Conservation (phyloP, 2,329 filamentous ascomycete species). For the Leptographium wingfieldii region DNA sequence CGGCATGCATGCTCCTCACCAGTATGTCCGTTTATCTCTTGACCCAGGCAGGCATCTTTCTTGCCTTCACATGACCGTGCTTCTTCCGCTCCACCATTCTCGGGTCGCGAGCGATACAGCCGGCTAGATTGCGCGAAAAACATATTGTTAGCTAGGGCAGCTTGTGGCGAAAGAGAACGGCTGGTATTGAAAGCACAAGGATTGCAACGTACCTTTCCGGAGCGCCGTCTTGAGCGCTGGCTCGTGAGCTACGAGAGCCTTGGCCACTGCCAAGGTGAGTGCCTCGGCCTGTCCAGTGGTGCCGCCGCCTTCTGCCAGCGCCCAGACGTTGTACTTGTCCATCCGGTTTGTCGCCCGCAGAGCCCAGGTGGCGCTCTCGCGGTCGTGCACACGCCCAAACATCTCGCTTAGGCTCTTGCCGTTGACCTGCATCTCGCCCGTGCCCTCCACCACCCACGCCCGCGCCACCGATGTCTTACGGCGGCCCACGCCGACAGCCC, state of each 20-base stretch:
- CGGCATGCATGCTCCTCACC: too few species aligned
- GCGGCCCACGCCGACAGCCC: constrained; percentile 67
- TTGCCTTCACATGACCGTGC: constrained; percentile 86
- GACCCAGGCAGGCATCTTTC: constrained; percentile 98
- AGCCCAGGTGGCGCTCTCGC: constrained; percentile 89
- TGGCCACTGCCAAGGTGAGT: constrained; percentile 77
- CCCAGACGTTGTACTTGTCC: constrained; percentile 97
- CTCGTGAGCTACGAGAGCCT: constrained; percentile 81
- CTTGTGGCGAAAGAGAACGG: background rate
- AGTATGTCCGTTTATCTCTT: constrained; percentile 44
- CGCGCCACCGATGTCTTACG: constrained; percentile 79
- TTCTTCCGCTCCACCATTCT: constrained; percentile 97
- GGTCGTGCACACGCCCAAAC: constrained; percentile 82
- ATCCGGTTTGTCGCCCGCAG: constrained; percentile 69
- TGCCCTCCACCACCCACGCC: constrained; percentile 84
- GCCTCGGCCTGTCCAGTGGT: constrained; percentile 94
- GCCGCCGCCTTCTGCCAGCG: constrained; percentile 70
- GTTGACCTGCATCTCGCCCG: constrained; percentile 81
- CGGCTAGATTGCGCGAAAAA: constrained; percentile 44
- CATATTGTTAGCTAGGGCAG: constrained; percentile 6
- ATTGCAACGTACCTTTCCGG: constrained; percentile 60
- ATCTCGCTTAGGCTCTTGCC: constrained; percentile 70
- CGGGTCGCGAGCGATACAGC: constrained; percentile 80
- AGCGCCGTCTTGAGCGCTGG: constrained; percentile 79
- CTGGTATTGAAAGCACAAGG: background rate